Conservation (phyloP, 2,329 filamentous ascomycete genomes). For the Aspergillus niger region DNA sequence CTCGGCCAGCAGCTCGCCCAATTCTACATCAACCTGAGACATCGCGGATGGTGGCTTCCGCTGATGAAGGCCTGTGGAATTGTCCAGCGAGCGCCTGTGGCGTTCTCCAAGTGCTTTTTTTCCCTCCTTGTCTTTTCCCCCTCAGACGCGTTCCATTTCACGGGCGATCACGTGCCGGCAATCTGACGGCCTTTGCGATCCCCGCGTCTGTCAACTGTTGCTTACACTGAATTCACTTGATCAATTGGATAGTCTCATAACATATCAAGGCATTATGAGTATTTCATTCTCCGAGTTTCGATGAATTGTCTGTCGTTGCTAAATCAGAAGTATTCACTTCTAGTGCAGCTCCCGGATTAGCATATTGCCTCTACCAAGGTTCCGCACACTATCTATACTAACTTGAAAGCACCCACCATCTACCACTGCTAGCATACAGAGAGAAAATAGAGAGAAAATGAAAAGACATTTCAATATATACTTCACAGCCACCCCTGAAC, state of each 20-base stretch:
- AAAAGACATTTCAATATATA: too few species aligned
- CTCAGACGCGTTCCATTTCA: slow-evolving; percentile 13
- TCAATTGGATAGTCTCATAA: background rate
- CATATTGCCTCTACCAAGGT: too few species aligned
- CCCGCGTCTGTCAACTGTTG: background rate
- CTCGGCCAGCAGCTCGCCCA: slow-evolving; percentile 52
- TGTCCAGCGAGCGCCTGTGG: background rate
- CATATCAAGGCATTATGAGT: background rate
- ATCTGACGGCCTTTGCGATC: background rate
- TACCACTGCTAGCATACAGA: background rate
- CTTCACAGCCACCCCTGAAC: background rate
- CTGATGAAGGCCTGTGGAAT: slow-evolving; percentile 3
- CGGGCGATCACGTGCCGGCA: slow-evolving; percentile 20
- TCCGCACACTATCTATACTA: too few species aligned
- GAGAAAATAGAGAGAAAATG: background rate
- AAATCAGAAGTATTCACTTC: too few species aligned
- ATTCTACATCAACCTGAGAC: slow-evolving; percentile 37
- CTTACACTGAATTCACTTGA: background rate
- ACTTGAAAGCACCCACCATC: background rate
- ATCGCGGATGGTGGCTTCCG: slow-evolving; percentile 12
- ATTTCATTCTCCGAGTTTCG: accelerated
- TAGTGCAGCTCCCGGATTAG: too few species aligned
- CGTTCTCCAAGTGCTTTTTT: slow-evolving; percentile 5
- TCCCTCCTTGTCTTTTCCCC: slow-evolving; percentile 5
- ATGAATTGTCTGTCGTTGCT: too few species aligned